Evolutionary conservation across 306 rosid genomes (phyloP), one percentile per base, ranked within the genome.

Genomic region (Cicer judaicum): DNA sequence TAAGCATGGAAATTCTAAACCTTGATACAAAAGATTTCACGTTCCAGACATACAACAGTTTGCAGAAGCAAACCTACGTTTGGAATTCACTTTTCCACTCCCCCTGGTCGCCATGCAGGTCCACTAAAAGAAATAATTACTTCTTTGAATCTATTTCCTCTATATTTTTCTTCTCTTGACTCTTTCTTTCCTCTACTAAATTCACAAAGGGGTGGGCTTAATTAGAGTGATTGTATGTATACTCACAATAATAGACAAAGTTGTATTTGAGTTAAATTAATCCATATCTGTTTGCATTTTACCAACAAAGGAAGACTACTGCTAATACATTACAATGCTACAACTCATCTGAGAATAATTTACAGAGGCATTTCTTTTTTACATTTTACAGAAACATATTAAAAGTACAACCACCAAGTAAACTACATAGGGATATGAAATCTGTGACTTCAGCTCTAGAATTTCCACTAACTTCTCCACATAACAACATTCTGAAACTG

Each of bases 281-380:
- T 36, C 67, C 13, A 10, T 13, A 44, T 69, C 52, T 70, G 63
- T 76, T 64, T 61, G 36, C 82, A 72, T 46, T 50, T 29, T 29
- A 72, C 77, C 74, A 55, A 73, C 64, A 73, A 71, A 53, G 62
- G 42, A 36, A 29, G 70, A 15, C 72, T 65, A 77, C 34, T 42
- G 60, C 77, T 78, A 59, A 64, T 78, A 74, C 57, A 74, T 55
- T 19, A 78, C 74, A 54, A 70, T 55, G 55, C 74, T 70, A 83
- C 66, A 69, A 71, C 67, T 78, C 64, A 78, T 64, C 78, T 34
- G 14, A 49, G 73, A 69, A 78, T 46, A 65, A 74, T 79, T 53
- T 83, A 74, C 80, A 83, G 47, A 61, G 60, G 18, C 59, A 18
- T 59, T 73, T 64, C 65, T 60, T 34, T 55, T 60, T 60, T 60